A percentile compares a stretch with the other conserved stretches of the same genome.
These are phyloP conservation scores for Colletotrichum kahawae DNA, from an alignment of 2,329 filamentous ascomycete species.

Conservation along the genomic window DNA sequence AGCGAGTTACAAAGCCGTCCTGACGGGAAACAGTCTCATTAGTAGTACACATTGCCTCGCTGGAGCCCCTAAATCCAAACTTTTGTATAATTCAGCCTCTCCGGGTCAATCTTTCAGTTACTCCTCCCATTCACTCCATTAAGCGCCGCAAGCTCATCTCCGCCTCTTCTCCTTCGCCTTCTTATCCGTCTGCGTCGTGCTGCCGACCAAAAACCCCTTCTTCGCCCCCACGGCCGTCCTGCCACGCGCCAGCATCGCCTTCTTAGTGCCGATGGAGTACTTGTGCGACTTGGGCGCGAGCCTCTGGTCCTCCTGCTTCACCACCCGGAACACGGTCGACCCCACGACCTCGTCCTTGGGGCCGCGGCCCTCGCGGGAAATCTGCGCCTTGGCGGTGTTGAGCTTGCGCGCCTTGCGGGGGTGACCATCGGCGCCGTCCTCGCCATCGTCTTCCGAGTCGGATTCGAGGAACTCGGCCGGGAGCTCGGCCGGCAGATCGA, in stretches of 20 bases:
- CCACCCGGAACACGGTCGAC: constrained; percentile 58
- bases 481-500: constrained; percentile 48
- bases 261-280: constrained; percentile 45
- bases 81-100: not conserved
- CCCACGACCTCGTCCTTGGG: constrained; percentile 55
- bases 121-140: not conserved
- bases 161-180: not conserved
- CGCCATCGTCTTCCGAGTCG: constrained; percentile 46
- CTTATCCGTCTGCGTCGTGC: not conserved
- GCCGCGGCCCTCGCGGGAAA: constrained; percentile 37
- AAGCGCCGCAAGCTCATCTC: not conserved
- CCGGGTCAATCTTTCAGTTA: not conserved
- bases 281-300: constrained; percentile 55
- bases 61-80: constrained; percentile 1
- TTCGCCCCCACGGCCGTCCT: constrained; percentile 38
- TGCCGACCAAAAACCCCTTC: constrained; percentile 49
- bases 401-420: constrained; percentile 49
- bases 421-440: constrained; percentile 26
- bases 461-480: constrained; percentile 62
- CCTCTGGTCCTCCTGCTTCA: constrained; percentile 46
- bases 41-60: not conserved
- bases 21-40: not conserved
- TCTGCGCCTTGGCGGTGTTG: constrained; percentile 39
- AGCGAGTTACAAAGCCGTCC: not conserved
- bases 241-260: constrained; percentile 50